Base-by-base conservation (phyloP, 805 yeast species). In the Danielia reshetovae region DNA sequence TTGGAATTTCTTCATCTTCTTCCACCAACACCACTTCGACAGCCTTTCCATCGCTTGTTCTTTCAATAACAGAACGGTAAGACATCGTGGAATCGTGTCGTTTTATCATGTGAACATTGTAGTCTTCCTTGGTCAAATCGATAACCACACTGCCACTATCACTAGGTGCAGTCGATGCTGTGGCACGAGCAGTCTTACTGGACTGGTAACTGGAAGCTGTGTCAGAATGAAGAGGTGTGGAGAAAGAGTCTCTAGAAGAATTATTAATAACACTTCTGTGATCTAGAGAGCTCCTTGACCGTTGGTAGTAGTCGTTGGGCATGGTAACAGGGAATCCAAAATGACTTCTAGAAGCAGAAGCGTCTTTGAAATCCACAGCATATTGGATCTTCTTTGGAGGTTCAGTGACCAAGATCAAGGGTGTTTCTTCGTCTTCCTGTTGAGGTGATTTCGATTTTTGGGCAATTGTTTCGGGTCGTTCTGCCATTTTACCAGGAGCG, bases 1-100 rank as follows among this genome's bases (percentile, higher is more conserved):
- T 12, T 2, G 11, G 37, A 18, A 48, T 54, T 4, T 40, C 42
- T 7, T 55, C 64, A 5, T 62, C 67, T 17, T 60, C 66, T 8
- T 66, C 72, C 4, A 68, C 71, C 26, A 67, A 43, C 2, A 68
- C 72, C 5, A 68, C 70, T 35, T 68, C 73, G 0, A 67, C 62
- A 10, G 58, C 57, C 36, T 55, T 60, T 3, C 72, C 73, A 16
- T 58, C 59, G 16, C 47, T 57, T 4, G 56, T 52, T 32, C 49
- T 59, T 32, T 68, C 72, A 2, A 64, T 66, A 2, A 62, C 62
- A 1, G 72, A 66, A 38, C 43, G 55, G 41, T 67, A 68, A 1
- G 72, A 63, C 5, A 45, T 51, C 0, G 57, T 49, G 4, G 71
- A 60, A 36, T 62, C 53, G 10, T 54, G 48, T 28, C 73, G 47